Base-by-base conservation (phyloP, 2,329 filamentous ascomycete genomes). In the Myriosclerotinia duriaeana region DNA sequence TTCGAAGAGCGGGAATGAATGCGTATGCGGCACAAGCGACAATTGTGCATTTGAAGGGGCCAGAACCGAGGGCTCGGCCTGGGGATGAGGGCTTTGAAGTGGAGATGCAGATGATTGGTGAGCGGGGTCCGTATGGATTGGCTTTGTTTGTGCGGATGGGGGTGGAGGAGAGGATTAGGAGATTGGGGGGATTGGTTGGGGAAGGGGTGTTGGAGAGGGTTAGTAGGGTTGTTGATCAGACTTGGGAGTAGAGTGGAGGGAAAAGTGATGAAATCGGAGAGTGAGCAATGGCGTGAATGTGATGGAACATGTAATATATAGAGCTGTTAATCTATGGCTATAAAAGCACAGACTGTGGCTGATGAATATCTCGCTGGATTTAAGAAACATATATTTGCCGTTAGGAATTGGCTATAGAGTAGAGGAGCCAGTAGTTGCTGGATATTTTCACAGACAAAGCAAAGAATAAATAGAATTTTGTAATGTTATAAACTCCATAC, bases 1-100 rank as follows among this genome's bases (percentile, higher is more conserved):
- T 93, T 34, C 81, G 89, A 17, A 80, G 81, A 34, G 82, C 83
- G 1, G 90, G 90, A 0, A 76, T 92, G 74, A 93, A 93, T 76
- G 83, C 85, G 0, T 92, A 86, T 74, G 89, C 89, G 2, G 90
- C 90, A 3, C 89, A 92, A 74, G 80, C 81, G 12, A 79, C 92
- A 1, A 77, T 91, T 44, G 78, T 78, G 0, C 75, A 76, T n/a
- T 66, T 87, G 15, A 81, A 81, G 70, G 72, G 71, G 8, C 77
- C 77, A 8, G 72, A 73, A 11, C 58, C 44, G 5, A 22, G 71
- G 65, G 34, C 66, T 69, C 5, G 55, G 71, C 53, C 58, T 38
- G 44, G 30, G 14, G 46, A 54, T 40, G 71, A 72, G 66, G 66
- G 72, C 68, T 9, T 69, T 20, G 34, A 61, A 1, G 15, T 1